These are phyloP conservation scores for Quercus tomentella DNA, from an alignment of 331 rosid genomes.

Conservation along the genomic window DNA sequence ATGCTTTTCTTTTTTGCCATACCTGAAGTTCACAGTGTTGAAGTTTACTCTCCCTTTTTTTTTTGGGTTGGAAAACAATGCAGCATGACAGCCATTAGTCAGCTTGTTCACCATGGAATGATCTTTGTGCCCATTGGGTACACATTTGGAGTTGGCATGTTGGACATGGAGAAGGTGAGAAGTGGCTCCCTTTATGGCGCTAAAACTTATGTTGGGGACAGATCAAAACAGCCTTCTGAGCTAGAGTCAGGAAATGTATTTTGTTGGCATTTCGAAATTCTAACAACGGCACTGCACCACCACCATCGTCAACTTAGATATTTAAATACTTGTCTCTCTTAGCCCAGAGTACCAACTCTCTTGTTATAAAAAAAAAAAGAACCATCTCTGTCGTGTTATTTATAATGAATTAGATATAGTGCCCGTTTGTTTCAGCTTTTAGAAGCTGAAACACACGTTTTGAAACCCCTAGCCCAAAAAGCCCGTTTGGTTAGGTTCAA, in stretches of 20 bases:
- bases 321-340: no score
- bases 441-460: no score
- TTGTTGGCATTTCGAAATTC: slow-evolving; percentile 55
- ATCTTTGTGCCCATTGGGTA: slow-evolving; percentile 82
- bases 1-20: no score
- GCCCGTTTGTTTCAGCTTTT: no score
- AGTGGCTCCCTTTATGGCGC: slow-evolving; percentile 91
- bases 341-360: no score
- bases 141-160: slow-evolving; percentile 89
- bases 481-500: no score
- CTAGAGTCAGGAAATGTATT: slow-evolving; percentile 85
- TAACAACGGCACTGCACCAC: no score
- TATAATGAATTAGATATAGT: no score
- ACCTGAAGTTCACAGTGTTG: not conserved
- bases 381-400: no score
- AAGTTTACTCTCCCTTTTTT: not conserved
- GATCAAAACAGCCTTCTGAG: slow-evolving; percentile 68
- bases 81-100: slow-evolving; percentile 83
- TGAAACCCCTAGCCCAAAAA: no score
- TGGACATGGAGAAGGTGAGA: slow-evolving; percentile 68
- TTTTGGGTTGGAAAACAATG: not conserved
- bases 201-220: slow-evolving; percentile 77
- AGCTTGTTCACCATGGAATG: slow-evolving; percentile 87
- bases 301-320: no score
- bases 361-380: no score